A percentile compares a stretch with the other conserved stretches of the same genome.
Conservation (phyloP, 306 rosid species). For the Clitoria ternatea region DNA sequence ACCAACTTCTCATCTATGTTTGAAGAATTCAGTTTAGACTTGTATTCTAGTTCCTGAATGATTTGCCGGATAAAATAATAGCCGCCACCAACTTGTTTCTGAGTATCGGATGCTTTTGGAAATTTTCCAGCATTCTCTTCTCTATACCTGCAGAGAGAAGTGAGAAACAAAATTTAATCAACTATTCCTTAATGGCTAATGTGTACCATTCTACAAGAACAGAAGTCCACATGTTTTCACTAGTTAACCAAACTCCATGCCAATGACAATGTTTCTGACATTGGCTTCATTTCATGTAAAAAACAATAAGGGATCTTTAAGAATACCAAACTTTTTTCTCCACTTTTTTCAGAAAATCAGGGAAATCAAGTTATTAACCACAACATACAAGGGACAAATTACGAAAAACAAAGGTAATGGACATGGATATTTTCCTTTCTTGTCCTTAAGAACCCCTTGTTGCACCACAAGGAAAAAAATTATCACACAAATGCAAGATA, state of each 20-base stretch:
- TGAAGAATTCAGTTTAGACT: constrained; percentile 27
- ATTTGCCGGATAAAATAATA: constrained; percentile 48
- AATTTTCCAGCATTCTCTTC: constrained; percentile 58
- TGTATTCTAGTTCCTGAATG: constrained; percentile 50
- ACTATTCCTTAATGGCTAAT: background rate
- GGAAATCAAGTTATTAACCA: background rate
- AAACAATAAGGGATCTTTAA: background rate
- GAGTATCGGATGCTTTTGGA: constrained; percentile 20
- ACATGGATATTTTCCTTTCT: background rate
- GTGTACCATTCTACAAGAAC: background rate
- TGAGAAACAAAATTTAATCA: background rate
- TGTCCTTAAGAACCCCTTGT: background rate
- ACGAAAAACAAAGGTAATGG: background rate
- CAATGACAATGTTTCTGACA: background rate
- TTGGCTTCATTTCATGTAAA: background rate
- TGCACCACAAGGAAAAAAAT: constrained; percentile 7
- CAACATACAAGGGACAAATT: background rate
- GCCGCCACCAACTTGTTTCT: constrained; percentile 57
- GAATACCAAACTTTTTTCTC: background rate
- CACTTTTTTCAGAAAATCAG: background rate
- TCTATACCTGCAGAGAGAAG: constrained; percentile 47
- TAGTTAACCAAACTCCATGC: constrained; percentile 5
- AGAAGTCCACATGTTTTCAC: background rate
- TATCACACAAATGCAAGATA: background rate
- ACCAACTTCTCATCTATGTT: constrained; percentile 11